Conservation (phyloP, 2,329 filamentous ascomycete species). For the Penicillium sp. region DNA sequence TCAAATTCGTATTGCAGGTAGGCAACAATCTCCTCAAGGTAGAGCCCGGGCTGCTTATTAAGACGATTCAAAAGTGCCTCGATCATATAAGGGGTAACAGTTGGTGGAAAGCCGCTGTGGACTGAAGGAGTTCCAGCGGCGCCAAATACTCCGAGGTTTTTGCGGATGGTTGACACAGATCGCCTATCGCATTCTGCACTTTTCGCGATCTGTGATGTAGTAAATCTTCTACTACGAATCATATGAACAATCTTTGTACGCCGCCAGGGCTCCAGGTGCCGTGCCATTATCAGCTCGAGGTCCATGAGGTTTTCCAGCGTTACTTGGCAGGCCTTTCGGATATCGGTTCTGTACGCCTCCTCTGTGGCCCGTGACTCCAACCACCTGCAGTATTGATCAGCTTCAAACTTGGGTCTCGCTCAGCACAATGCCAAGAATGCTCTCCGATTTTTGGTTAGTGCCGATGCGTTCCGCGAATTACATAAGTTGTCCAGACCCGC, state of each 20-base stretch:
- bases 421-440: too few relatives aligned
- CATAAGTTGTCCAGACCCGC: too few relatives aligned
- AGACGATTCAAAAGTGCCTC: not conserved
- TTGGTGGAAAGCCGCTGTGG: not conserved
- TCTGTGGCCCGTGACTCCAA: slow-evolving; percentile 23
- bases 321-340: slow-evolving; percentile 20
- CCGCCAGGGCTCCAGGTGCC: not conserved
- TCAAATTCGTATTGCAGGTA: not conserved
- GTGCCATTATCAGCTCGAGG: slow-evolving; percentile 21
- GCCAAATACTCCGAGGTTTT: not conserved
- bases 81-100: not conserved
- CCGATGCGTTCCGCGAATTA: too few relatives aligned
- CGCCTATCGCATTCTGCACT: not conserved
- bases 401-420: too few relatives aligned
- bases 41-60: not conserved
- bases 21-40: not conserved
- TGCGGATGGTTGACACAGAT: slow-evolving; percentile 1
- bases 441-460: too few relatives aligned
- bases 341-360: slow-evolving; percentile 24
- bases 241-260: slow-evolving; percentile 7
- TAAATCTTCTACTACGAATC: slow-evolving; percentile 1
- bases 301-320: slow-evolving; percentile 24
- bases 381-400: slow-evolving; percentile 25
- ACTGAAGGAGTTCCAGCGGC: not conserved
- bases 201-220: not conserved